Evolutionary conservation across 768 basidiomycete genomes (phyloP).

Genomic region (Lactarius sanguifluus): DNA sequence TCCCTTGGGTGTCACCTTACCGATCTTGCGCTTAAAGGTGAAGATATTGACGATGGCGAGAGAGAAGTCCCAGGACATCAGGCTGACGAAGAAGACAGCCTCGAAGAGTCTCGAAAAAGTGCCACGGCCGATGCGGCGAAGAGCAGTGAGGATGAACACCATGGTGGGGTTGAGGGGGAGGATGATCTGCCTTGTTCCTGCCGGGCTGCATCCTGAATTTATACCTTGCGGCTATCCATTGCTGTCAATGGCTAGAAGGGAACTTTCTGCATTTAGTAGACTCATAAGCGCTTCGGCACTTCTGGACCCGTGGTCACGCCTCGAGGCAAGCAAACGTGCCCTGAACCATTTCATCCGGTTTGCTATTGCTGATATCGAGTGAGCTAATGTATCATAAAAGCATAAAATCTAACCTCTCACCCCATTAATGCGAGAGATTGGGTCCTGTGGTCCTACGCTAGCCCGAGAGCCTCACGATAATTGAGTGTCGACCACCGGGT

Average conservation of each 20-base stretch:
- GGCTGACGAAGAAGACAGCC: conserved; percentile 18
- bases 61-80: conserved; percentile 52
- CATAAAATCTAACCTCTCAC: not conserved
- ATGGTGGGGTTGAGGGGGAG: not conserved
- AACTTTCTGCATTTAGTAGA: conserved; percentile 15
- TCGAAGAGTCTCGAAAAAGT: conserved; percentile 4
- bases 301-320: conserved; percentile 1
- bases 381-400: not conserved
- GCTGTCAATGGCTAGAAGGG: conserved; percentile 11
- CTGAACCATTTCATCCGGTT: not conserved
- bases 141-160: conserved; percentile 21
- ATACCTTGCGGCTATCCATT: not conserved
- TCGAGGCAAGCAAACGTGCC: not conserved
- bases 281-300: not conserved
- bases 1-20: conserved; percentile 56
- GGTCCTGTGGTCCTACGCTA: not conserved
- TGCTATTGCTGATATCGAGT: not conserved
- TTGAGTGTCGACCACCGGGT: not conserved
- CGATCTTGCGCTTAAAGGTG: conserved; percentile 48
- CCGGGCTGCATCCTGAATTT: not conserved
- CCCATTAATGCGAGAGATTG: not conserved
- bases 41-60: conserved; percentile 55
- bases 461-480: no score
- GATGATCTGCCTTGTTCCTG: not conserved
- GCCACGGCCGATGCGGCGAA: conserved; percentile 26